Base-by-base conservation (phyloP, 371 early-diverging fungal species). In the Mortierella sp. region DNA sequence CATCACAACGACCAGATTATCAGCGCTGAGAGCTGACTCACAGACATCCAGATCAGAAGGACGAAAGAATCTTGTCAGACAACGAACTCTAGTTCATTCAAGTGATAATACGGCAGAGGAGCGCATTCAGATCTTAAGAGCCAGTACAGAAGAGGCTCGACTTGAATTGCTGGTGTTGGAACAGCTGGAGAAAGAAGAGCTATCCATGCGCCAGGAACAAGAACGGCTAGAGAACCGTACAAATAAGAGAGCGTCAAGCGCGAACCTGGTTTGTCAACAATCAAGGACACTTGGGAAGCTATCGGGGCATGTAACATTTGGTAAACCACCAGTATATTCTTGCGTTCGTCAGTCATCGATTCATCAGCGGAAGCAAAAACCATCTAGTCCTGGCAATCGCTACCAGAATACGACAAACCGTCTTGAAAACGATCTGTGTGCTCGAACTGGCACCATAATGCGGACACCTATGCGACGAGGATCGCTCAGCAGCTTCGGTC, bases 161-260 rank as follows among this genome's bases (percentile, higher is more conserved):
- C 41, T 67, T 7, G 63, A 63, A 42, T 48, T 73, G 12, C 19
- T 65, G 47, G 73, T 64, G 4, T 30, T 63, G 19, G 73, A 73
- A 41, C 67, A 58, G 19, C 6, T 66, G 50, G 73, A 73, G 27
- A 46, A 47, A 7, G 68, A 67, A n/a, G 37, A 34, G 14, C 37
- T 34, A 11, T 7, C 7, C 14, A 34, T 34, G 37, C 37, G 14
- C 37, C 37, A 34, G 37, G 11, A 34, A 4, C 37, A 34, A 14
- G 11, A 34, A 34, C 37, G 14, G 37, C 37, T 7, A 34, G 11
- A 14, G 14, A 1, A 4, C 4, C 4, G 7, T 34, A n/a, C n/a
- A n/a, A n/a, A n/a, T n/a, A n/a, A n/a, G n/a, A n/a, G n/a, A n/a
- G n/a, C n/a, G 37, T 34, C 37, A 34, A 34, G 37, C 37, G 37